Conservation (phyloP, 768 basidiomycete species). For the Leccinum truebloodii region DNA sequence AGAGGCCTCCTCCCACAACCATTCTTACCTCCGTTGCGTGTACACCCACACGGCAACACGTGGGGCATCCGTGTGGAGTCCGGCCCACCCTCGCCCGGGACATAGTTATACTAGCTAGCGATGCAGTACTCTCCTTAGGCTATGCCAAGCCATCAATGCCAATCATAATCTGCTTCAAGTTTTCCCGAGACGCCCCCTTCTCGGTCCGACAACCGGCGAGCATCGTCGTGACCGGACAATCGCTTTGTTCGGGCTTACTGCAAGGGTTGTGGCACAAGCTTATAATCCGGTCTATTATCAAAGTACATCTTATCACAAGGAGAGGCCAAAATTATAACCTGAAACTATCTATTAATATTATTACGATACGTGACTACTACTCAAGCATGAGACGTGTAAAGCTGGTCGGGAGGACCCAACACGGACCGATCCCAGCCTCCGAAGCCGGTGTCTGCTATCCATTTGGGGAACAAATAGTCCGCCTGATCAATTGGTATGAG, state of each 20-base stretch:
- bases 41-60: background rate
- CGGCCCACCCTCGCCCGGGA: background rate
- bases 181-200: no score
- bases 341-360: background rate
- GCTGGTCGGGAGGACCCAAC: slow-evolving; percentile 2
- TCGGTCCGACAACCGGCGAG: no score
- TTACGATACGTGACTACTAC: background rate
- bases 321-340: no score
- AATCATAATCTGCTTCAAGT: no score
- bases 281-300: no score
- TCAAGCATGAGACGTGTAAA: background rate
- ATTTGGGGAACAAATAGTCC: slow-evolving; percentile 16
- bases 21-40: background rate
- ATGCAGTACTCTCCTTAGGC: background rate
- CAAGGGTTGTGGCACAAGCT: no score
- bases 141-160: no score
- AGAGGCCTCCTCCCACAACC: background rate
- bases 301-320: no score
- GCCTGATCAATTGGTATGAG: background rate
- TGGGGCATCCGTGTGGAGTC: background rate
- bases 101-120: background rate
- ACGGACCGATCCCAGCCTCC: slow-evolving; percentile 15
- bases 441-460: slow-evolving; percentile 15
- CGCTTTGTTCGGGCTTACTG: no score
- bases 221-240: no score